A percentile compares a stretch with the other conserved stretches of the same genome.
Evolutionary conservation across 495 filamentous ascomycete genomes (phyloP).

Genomic region (Cudoniella acicularis): DNA sequence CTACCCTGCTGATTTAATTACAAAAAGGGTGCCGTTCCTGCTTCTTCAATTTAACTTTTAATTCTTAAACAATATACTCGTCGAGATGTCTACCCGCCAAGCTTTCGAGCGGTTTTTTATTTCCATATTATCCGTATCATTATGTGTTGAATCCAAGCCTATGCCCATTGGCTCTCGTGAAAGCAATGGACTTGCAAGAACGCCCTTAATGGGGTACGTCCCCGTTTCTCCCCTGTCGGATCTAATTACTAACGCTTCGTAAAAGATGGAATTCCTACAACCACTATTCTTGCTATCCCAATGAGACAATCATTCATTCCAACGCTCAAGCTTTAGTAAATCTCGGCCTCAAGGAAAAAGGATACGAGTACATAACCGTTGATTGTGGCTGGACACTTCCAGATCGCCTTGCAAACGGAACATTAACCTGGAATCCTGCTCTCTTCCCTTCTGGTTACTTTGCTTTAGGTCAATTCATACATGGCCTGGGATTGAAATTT

Average conservation of each 20-base stretch:
- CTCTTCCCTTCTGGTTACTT: conserved; percentile 48
- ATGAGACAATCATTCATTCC: not conserved
- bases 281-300: not conserved
- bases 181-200: conserved; percentile 13
- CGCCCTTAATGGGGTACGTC: conserved; percentile 14
- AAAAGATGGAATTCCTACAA: conserved; percentile 38
- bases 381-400: conserved; percentile 54
- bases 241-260: not conserved
- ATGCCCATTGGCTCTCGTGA: not conserved
- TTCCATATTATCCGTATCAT: no score
- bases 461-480: conserved; percentile 46
- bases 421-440: conserved; percentile 50
- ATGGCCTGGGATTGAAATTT: conserved; percentile 46
- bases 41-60: no score
- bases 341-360: conserved; percentile 44
- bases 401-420: conserved; percentile 39
- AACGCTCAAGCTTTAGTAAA: conserved; percentile 47
- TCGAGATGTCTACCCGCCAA: no score
- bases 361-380: conserved; percentile 52
- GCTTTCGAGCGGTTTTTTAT: no score
- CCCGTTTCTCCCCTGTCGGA: not conserved
- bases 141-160: not conserved
- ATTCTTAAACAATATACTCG: no score
- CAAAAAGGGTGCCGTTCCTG: no score
- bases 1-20: no score